Evolutionary conservation across 257 asterid genomes (phyloP), one percentile per base, ranked within the genome.

Genomic region (Forsythia viridissima): DNA sequence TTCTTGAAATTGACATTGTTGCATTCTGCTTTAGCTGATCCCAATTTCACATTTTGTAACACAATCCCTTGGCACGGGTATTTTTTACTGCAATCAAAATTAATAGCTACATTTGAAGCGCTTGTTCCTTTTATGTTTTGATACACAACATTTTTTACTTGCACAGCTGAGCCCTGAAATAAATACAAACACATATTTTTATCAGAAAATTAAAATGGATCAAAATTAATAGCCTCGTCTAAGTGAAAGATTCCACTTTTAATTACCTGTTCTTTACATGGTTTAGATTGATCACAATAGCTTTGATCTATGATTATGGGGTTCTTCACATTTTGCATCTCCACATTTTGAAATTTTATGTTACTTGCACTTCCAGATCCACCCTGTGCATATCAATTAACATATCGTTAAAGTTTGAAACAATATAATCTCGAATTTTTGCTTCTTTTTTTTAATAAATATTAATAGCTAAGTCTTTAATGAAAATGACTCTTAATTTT

Each of bases 341-440:
- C 81, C 43, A 94, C 72, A 44, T 92, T 90, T 70, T 81, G 89
- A 80, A 94, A 94, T 61, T 77, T 89, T 65, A 94, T 92, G 86
- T 90, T 92, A 83, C 82, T 91, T 78, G 92, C 97, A 80, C 86
- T 90, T 73, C 98, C 98, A 15, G 92, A 90, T 63, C 97, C 98
- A 18, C 97, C 98, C 96, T 93, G 86, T 24, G 7, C 15, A 24
- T 61, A 12, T 57, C 51, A 43, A 6, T 43, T 43, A 43, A 43
- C 48, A 43, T 4, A 43, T 12, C 12, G 12, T 43, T 43, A 43
- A 43, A 30, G 34, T 30, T 30, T 30, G 34, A 30, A 30, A 30
- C 34, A 30, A 1, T 30, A 30, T 6, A 7, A 43, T 43, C 10
- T 43, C 51, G 11, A 6, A 6, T 43, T 7, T 43, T 43, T 43